Evolutionary conservation across 805 yeast species (phyloP).

Genomic region (Lipomyces kockii): DNA sequence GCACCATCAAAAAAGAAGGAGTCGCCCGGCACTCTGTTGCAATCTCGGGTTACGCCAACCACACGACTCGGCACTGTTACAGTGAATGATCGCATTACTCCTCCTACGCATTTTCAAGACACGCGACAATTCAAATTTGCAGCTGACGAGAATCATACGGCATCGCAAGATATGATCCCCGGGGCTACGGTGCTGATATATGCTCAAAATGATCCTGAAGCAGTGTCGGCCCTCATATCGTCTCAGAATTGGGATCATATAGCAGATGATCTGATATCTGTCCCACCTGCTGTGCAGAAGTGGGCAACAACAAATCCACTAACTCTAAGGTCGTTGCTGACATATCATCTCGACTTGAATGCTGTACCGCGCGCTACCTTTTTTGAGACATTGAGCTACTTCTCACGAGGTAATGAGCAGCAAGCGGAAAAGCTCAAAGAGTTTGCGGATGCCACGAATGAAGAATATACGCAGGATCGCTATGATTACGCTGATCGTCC

Average conservation of each 20-base stretch:
- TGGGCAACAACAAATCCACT: conserved; percentile 63
- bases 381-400: conserved; percentile 74
- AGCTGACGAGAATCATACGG: conserved; percentile 4
- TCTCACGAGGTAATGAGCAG: conserved; percentile 66
- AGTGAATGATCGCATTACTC: conserved; percentile 66
- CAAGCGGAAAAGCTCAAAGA: conserved; percentile 79
- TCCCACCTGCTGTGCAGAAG: conserved; percentile 43
- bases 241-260: conserved; percentile 74
- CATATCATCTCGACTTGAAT: conserved; percentile 79
- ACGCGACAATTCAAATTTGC: conserved; percentile 66
- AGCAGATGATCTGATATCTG: conserved; percentile 63
- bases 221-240: conserved; percentile 67
- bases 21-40: background rate
- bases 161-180: conserved; percentile 50
- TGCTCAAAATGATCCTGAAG: conserved; percentile 68
- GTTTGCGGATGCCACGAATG: conserved; percentile 68
- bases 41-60: conserved; percentile 11
- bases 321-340: conserved; percentile 73
- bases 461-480: conserved; percentile 65
- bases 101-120: conserved; percentile 82
- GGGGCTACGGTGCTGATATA: conserved; percentile 83
- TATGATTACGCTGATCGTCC: conserved; percentile 94
- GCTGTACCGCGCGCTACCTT: conserved; percentile 85
- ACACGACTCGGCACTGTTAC: conserved; percentile 53
- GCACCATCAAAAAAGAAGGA: conserved; percentile 15